A percentile compares a stretch with the other conserved stretches of the same genome.
Evolutionary conservation across 768 basidiomycete species (phyloP).

Genomic region (Pisolithus tinctorius): DNA sequence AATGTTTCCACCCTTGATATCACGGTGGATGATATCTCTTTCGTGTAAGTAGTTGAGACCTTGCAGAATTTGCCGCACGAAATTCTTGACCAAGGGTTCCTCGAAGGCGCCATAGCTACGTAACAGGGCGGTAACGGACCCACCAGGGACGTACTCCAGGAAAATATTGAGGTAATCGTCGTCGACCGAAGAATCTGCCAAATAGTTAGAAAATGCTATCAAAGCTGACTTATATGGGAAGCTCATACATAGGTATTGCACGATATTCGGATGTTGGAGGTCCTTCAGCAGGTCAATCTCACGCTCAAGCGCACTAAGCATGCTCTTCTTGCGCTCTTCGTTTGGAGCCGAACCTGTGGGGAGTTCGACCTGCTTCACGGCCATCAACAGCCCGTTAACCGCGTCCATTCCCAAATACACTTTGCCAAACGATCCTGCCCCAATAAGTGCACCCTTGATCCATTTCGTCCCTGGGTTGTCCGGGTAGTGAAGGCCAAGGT

Average conservation of each 20-base stretch:
- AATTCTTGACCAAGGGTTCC: constrained; percentile 85
- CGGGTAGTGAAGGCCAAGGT: constrained; percentile 2
- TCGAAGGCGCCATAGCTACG: constrained; percentile 93
- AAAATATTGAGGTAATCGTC: constrained; percentile 92
- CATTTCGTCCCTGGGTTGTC: constrained; percentile 69
- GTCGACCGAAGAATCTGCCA: constrained; percentile 86
- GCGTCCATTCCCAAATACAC: constrained; percentile 97
- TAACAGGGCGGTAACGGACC: constrained; percentile 84
- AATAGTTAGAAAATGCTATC: neutral
- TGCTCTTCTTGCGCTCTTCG: constrained; percentile 88
- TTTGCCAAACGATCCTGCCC: constrained; percentile 91
- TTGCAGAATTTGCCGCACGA: constrained; percentile 84
- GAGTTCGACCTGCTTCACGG: constrained; percentile 95
- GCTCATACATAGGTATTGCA: constrained; percentile 89
- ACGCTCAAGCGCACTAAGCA: constrained; percentile 85
- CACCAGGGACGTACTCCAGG: constrained; percentile 94
- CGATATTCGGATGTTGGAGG: constrained; percentile 91
- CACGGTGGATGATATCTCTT: constrained; percentile 91
- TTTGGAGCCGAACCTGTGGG: constrained; percentile 78
- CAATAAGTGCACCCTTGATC: constrained; percentile 95
- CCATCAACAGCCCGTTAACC: constrained; percentile 85
- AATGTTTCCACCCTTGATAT: constrained; percentile 99
- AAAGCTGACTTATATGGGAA: neutral
- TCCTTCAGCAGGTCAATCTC: constrained; percentile 94
- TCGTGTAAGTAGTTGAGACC: constrained; percentile 90